phyloP scores from a whole-genome alignment of 139 green algal species.

The Pseudopediastrum boryanum region DNA sequence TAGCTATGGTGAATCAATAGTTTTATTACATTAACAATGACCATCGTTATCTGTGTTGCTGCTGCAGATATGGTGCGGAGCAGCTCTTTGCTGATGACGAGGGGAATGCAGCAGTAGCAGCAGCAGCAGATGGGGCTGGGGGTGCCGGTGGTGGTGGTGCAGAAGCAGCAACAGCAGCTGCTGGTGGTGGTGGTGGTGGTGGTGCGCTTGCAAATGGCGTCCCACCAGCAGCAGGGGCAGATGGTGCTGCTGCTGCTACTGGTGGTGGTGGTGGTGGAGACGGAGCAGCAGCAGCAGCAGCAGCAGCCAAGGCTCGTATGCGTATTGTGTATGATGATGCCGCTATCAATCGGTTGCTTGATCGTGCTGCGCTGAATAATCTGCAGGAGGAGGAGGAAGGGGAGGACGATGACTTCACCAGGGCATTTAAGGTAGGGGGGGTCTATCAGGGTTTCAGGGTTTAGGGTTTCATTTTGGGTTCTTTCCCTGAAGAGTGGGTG shows the following conservation, averaged over 20 bases:
- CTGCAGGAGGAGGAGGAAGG: slow-evolving; percentile 33
- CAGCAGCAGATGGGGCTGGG: background rate
- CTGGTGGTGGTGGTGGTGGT: background rate
- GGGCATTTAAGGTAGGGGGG: slow-evolving; percentile 57
- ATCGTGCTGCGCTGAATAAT: slow-evolving; percentile 42
- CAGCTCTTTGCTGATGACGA: slow-evolving; percentile 62
- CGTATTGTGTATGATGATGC: slow-evolving; percentile 82
- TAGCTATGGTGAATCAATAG: background rate
- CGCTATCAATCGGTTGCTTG: slow-evolving; percentile 74
- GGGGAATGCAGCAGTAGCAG: background rate
- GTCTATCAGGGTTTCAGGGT: background rate
- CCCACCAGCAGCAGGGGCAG: background rate
- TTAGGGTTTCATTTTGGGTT: background rate
- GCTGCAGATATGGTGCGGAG: slow-evolving; percentile 57
- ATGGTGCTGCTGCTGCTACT: slow-evolving; percentile 19
- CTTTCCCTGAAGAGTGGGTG: background rate
- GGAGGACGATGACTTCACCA: slow-evolving; percentile 53
- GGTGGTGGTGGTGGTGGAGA: slow-evolving; percentile 17
- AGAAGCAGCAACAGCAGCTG: background rate
- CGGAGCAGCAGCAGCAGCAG: background rate
- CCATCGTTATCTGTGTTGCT: background rate
- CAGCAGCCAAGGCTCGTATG: slow-evolving; percentile 1
- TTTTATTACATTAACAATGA: background rate
- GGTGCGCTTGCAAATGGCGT: background rate
- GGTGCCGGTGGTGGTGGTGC: slow-evolving; percentile 4